Evolutionary conservation across 805 yeast species (phyloP), one percentile per base, ranked within the genome.

Genomic region (Wickerhamiella spandovensis): DNA sequence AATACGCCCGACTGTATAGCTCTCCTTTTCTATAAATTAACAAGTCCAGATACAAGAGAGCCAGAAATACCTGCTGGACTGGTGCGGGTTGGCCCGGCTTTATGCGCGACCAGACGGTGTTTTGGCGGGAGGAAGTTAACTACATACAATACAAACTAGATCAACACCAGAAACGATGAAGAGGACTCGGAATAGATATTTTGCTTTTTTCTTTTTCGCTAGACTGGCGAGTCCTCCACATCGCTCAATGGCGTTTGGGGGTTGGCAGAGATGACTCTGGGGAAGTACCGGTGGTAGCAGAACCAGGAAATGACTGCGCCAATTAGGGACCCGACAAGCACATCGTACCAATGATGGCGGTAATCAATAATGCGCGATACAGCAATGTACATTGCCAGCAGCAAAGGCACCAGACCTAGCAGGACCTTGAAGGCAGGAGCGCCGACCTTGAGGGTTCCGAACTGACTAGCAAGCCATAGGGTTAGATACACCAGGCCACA

Each of bases 271-370:
- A 18, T 39, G 24, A 32, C 47, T 7, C 42, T 32, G 1, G 83
- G 83, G 65, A 74, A 81, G 43, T 73, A 64, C 35, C 82, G 66
- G 56, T 72, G 64, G 56, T 81, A 81, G 23, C 76, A 67, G 73
- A 77, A 72, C 64, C 67, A 68, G 0, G 89, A 90, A 32, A 82
- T 66, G 2, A 69, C 52, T 4, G 67, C 54, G 1, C 98, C 98
- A 2, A 90, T 61, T 1, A 71, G 17, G 25, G 83, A 71, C 2
- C 98, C 98, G 15, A 82, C 60, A 1, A 83, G 58, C 1, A 92
- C 82, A 65, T 90, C 98, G 17, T 84, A 70, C 61, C 85, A 87
- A 66, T 90, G 97, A 62, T 90, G 98, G 63, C 97, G 75, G 67
- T 89, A 89, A 66, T 90, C 98, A 59, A 84, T 82, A 0, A 95